Conservation (phyloP, 345 rosid species). For the Excoecaria cochinchinensis region DNA sequence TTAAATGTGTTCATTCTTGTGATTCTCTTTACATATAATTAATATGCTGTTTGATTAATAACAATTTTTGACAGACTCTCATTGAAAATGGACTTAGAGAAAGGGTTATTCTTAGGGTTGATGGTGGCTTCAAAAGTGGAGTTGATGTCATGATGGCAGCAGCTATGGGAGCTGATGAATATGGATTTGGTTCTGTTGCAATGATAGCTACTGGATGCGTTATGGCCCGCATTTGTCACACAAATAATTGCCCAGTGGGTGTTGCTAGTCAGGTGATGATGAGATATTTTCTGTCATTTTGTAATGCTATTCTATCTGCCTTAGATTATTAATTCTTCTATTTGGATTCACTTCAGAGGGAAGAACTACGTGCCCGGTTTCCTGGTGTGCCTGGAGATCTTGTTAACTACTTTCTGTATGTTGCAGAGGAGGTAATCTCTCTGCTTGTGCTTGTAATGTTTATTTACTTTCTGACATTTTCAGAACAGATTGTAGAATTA, state of each 20-base stretch:
- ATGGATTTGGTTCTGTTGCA: constrained; percentile 97
- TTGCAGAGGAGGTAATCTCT: constrained; percentile 90
- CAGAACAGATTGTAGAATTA: neutral
- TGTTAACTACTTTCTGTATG: constrained; percentile 88
- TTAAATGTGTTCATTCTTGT: neutral
- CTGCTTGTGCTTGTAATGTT: constrained; percentile 2
- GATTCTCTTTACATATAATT: constrained; percentile 8
- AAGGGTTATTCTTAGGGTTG: constrained; percentile 91
- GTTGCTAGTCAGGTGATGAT: constrained; percentile 90
- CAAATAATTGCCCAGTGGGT: constrained; percentile 99
- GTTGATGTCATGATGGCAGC: constrained; percentile 97
- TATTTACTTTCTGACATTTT: neutral
- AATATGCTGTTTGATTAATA: constrained; percentile 17
- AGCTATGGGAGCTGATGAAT: constrained; percentile 96
- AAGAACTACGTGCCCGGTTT: constrained; percentile 96
- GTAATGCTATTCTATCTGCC: constrained; percentile 4
- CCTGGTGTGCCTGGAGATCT: constrained; percentile 99
- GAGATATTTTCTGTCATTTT: constrained; percentile 14
- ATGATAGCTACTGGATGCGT: constrained; percentile 99
- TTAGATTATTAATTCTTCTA: constrained; percentile 16
- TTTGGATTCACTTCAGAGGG: constrained; percentile 51
- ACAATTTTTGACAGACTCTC: constrained; percentile 65
- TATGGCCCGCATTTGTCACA: constrained; percentile 99
- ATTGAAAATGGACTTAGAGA: constrained; percentile 92
- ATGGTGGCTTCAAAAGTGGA: constrained; percentile 96